Evolutionary conservation across 2,329 filamentous ascomycete genomes (phyloP).

Genomic region (Aspergillus japonicus): DNA sequence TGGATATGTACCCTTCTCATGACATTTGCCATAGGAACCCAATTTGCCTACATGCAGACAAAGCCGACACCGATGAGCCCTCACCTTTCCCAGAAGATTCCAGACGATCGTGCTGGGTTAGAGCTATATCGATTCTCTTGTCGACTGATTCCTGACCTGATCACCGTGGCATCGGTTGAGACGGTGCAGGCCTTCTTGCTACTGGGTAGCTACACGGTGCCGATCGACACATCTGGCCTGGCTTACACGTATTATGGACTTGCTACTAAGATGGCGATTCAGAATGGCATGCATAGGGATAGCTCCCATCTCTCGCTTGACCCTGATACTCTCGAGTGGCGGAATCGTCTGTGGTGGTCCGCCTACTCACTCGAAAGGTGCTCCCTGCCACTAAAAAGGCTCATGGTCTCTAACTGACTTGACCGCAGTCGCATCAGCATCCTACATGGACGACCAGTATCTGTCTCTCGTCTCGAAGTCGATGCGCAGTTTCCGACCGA

Average conservation of each 20-base stretch:
- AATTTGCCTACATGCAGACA: conserved; percentile 36
- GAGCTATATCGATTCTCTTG: conserved; percentile 54
- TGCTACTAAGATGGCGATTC: conserved; percentile 54
- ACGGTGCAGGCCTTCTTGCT: conserved; percentile 53
- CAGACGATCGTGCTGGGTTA: conserved; percentile 51
- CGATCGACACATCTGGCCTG: conserved; percentile 52
- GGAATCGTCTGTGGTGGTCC: conserved; percentile 56
- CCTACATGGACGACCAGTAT: not conserved
- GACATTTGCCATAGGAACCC: conserved; percentile 34
- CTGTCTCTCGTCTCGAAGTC: not conserved
- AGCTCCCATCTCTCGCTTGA: conserved; percentile 44
- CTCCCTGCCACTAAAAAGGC: not conserved
- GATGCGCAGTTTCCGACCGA: not conserved
- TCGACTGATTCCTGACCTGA: conserved; percentile 53
- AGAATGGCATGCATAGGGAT: conserved; percentile 57
- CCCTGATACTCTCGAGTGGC: conserved; percentile 46
- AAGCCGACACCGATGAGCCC: conserved; percentile 16
- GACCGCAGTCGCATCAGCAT: not conserved
- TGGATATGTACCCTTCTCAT: no score
- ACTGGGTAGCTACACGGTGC: conserved; percentile 37
- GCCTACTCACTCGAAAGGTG: conserved; percentile 54
- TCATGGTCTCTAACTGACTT: not conserved
- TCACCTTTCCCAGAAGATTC: no score
- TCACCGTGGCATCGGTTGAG: conserved; percentile 53
- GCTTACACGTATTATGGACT: conserved; percentile 54